phyloP scores from a whole-genome alignment of 2,329 filamentous ascomycete species.

The Hymenoscyphus fraxineus region DNA sequence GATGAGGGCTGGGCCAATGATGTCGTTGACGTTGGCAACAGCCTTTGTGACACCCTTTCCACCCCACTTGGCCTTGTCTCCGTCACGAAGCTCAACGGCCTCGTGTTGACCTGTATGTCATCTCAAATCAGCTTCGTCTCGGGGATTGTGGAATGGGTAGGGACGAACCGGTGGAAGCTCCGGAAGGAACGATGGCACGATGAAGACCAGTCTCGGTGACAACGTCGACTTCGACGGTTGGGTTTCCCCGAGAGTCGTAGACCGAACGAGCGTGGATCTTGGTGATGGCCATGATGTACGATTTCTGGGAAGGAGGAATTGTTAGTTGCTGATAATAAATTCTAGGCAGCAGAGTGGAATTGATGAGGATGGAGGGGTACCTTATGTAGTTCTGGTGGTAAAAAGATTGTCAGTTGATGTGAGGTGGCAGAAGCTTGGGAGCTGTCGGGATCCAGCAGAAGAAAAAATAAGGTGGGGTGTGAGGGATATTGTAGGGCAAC shows the following conservation, averaged over 20 bases:
- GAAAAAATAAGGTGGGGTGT: constrained; percentile 27
- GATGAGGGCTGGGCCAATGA: constrained; percentile 77
- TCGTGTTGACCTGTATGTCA: constrained; percentile 70
- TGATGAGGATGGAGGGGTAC: constrained; percentile 7
- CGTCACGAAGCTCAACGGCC: constrained; percentile 86
- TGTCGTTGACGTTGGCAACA: constrained; percentile 78
- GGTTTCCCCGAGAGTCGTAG: constrained; percentile 98
- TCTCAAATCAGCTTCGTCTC: constrained; percentile 22
- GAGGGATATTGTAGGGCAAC: constrained; percentile 19
- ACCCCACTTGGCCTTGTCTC: constrained; percentile 80
- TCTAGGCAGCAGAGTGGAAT: not conserved
- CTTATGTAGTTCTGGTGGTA: constrained; percentile 17
- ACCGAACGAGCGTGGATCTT: constrained; percentile 91
- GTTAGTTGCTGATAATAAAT: constrained; percentile 16
- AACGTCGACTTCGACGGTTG: constrained; percentile 96
- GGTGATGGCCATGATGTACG: constrained; percentile 75
- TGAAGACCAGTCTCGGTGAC: constrained; percentile 95
- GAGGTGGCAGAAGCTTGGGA: constrained; percentile 14
- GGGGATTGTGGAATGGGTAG: constrained; percentile 21
- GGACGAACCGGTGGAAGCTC: constrained; percentile 82
- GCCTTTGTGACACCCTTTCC: constrained; percentile 88
- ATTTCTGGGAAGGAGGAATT: constrained; percentile 25
- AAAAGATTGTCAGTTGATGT: constrained; percentile 23
- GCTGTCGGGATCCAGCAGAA: constrained; percentile 13
- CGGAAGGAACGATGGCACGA: constrained; percentile 95